phyloP scores from a whole-genome alignment of 2,329 filamentous ascomycete genomes.

The Cercospora citrullina region DNA sequence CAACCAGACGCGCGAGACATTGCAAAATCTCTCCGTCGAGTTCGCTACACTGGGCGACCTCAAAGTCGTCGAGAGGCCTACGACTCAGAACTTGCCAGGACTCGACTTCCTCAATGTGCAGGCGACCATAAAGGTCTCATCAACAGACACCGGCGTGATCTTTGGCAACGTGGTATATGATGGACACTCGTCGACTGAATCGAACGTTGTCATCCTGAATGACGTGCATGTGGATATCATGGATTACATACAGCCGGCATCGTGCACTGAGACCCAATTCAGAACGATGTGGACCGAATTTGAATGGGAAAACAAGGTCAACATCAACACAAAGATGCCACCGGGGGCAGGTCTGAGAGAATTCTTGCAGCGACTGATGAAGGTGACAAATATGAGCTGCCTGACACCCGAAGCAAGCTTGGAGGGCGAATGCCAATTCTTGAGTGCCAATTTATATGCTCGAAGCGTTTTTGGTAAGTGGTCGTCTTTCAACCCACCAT shows the following conservation, averaged over 20 bases:
- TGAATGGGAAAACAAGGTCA: constrained; percentile 99
- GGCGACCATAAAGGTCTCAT: constrained; percentile 97
- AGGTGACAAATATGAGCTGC: constrained; percentile 97
- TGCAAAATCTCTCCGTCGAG: constrained; percentile 95
- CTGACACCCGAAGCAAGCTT: constrained; percentile 93
- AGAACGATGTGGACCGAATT: constrained; percentile 99
- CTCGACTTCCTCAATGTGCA: constrained; percentile 99
- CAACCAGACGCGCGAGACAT: constrained; percentile 93
- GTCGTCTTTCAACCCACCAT: neutral
- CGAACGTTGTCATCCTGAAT: constrained; percentile 95
- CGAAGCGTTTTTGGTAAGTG: constrained; percentile 95
- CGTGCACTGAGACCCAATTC: constrained; percentile 97
- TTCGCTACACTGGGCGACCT: constrained; percentile 97
- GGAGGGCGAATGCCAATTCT: constrained; percentile 95
- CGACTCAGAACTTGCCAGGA: constrained; percentile 90
- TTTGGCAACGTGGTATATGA: constrained; percentile 99
- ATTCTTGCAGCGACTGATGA: constrained; percentile 93
- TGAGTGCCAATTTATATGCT: constrained; percentile 95
- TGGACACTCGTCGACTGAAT: constrained; percentile 85
- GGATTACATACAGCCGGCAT: constrained; percentile 98
- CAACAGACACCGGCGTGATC: constrained; percentile 96
- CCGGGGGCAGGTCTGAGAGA: constrained; percentile 81
- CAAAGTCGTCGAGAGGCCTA: constrained; percentile 95
- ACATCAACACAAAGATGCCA: constrained; percentile 85
- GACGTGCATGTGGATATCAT: constrained; percentile 99